Evolutionary conservation across 148 eudicot genomes (phyloP).

Genomic region (Amaranthus cruentus): DNA sequence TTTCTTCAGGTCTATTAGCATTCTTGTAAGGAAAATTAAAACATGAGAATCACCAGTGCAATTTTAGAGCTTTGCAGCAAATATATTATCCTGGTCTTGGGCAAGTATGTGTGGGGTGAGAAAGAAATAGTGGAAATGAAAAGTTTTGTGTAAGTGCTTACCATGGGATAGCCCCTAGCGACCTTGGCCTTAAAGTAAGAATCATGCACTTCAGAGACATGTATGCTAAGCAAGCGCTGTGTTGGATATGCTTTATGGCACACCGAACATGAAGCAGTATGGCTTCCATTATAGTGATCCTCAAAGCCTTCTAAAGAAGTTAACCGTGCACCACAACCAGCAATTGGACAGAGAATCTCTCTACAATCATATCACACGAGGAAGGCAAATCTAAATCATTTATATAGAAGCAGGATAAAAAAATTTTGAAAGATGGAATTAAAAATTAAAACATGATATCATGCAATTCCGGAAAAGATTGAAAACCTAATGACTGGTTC

Average conservation of each 20-base stretch:
- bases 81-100: neutral
- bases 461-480: no score
- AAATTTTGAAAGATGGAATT: neutral
- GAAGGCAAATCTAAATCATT: neutral
- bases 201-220: conserved; percentile 89
- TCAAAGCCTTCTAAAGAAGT: conserved; percentile 69
- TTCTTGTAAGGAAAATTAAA: neutral
- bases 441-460: no score
- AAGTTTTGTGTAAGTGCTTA: conserved; percentile 12
- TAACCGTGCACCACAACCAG: conserved; percentile 72
- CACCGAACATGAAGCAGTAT: conserved; percentile 82
- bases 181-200: conserved; percentile 95
- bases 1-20: neutral
- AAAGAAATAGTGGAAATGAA: neutral
- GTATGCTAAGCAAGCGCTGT: conserved; percentile 82
- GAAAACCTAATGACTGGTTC: no score
- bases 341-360: conserved; percentile 73
- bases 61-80: neutral
- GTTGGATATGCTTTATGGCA: conserved; percentile 94
- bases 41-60: neutral
- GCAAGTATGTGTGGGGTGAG: neutral
- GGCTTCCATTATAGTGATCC: conserved; percentile 84
- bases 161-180: conserved; percentile 83
- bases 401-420: neutral
- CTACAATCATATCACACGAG: conserved; percentile 32